These are phyloP conservation scores for Claviceps humidiphila DNA, from an alignment of 2,329 filamentous ascomycete genomes.

Conservation along the genomic window DNA sequence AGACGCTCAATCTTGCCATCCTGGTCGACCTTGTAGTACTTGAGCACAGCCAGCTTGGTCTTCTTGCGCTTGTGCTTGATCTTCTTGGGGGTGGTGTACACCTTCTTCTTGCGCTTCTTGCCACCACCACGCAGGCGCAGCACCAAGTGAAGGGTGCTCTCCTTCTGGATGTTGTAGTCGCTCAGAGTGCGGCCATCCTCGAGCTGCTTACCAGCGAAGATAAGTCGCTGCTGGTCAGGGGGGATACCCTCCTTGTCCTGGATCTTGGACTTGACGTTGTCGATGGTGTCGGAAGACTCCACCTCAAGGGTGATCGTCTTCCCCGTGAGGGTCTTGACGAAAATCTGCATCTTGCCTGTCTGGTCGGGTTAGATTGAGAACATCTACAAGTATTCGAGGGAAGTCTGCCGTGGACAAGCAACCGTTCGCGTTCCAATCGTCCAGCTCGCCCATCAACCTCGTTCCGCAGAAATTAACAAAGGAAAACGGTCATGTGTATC, in stretches of 20 bases:
- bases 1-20: constrained; percentile 99
- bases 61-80: constrained; percentile 99
- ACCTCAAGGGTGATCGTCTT: constrained; percentile 99
- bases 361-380: constrained; percentile 27
- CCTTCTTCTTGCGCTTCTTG: constrained; percentile 99
- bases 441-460: background rate
- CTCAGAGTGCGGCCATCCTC: constrained; percentile 97
- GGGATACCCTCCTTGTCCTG: constrained; percentile 99
- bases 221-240: constrained; percentile 97
- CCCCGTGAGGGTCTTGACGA: constrained; percentile 84
- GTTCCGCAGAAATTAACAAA: background rate
- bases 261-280: constrained; percentile 99
- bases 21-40: constrained; percentile 99
- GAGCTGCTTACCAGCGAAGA: constrained; percentile 99
- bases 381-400: background rate
- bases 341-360: constrained; percentile 62
- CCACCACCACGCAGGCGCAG: constrained; percentile 95
- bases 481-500: background rate
- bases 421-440: background rate
- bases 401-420: background rate
- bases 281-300: constrained; percentile 98
- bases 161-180: constrained; percentile 99
- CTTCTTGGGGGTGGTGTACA: constrained; percentile 99
- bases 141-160: constrained; percentile 95
- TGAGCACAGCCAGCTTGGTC: constrained; percentile 99